These are phyloP conservation scores for Drosera capensis DNA, from an alignment of 148 eudicot species.

Conservation along the genomic window DNA sequence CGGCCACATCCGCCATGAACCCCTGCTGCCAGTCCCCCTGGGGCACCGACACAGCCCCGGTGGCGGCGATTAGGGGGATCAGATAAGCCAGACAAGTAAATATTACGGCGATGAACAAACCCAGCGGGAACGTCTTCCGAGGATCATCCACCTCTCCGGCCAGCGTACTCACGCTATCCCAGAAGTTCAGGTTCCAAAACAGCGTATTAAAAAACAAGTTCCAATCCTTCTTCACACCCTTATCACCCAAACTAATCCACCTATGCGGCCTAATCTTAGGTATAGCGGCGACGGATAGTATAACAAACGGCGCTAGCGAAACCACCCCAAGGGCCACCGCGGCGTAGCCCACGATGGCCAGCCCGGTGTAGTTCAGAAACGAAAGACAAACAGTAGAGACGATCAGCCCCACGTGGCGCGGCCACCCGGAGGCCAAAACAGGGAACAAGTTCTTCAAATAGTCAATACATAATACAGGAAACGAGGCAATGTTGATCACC, in stretches of 20 bases:
- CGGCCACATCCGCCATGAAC: conserved; percentile 6
- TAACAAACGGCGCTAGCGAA: conserved; percentile 3
- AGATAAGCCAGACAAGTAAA: conserved; percentile 8
- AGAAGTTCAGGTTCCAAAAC: conserved; percentile 9
- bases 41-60: conserved; percentile 3
- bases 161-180: conserved; percentile 7
- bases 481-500: conserved; percentile 7
- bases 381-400: conserved; percentile 1
- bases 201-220: conserved; percentile 6
- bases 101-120: conserved; percentile 4
- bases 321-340: conserved; percentile 4
- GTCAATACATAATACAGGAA: conserved; percentile 2
- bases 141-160: conserved; percentile 9
- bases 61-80: conserved; percentile 5
- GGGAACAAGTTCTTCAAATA: conserved; percentile 5
- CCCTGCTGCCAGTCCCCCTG: conserved; percentile 1
- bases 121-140: conserved; percentile 3
- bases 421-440: neutral
- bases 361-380: conserved; percentile 5
- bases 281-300: conserved; percentile 1
- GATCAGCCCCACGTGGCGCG: conserved; percentile 1
- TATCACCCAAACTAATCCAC: conserved; percentile 4
- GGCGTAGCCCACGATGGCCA: conserved; percentile 2
- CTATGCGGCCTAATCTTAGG: conserved; percentile 5
- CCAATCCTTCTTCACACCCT: conserved; percentile 3